phyloP scores from a whole-genome alignment of 176 grass and related monocot species.

The Ensete ventricosum region DNA sequence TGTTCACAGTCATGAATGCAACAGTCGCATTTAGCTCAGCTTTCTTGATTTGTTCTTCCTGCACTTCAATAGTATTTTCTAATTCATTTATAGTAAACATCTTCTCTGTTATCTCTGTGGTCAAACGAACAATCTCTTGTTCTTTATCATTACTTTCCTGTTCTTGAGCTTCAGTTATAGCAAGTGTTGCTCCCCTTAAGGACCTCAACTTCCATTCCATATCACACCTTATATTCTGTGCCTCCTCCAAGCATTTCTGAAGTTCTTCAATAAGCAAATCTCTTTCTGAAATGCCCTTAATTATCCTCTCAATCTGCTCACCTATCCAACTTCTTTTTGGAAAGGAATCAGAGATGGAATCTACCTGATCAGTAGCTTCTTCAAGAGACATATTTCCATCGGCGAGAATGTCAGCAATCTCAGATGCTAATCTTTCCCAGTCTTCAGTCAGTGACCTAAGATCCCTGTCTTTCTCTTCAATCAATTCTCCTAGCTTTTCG shows the following conservation, averaged over 20 bases:
- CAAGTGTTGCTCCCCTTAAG: slow-evolving; percentile 79
- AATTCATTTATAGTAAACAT: slow-evolving; percentile 5
- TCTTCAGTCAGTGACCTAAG: slow-evolving; percentile 36
- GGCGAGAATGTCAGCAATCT: slow-evolving; percentile 60
- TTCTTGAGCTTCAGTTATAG: slow-evolving; percentile 67
- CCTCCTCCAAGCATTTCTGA: slow-evolving; percentile 66
- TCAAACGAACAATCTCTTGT: slow-evolving; percentile 45
- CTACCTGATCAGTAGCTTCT: slow-evolving; percentile 53
- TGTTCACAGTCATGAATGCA: slow-evolving; percentile 17
- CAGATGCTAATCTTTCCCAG: slow-evolving; percentile 66
- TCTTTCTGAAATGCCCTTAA: slow-evolving; percentile 64
- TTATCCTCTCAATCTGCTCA: slow-evolving; percentile 54
- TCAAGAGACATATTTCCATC: slow-evolving; percentile 62
- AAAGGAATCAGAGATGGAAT: slow-evolving; percentile 41
- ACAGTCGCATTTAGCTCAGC: slow-evolving; percentile 18
- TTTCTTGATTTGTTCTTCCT: slow-evolving; percentile 8
- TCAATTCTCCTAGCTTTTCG: slow-evolving; percentile 25
- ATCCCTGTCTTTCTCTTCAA: slow-evolving; percentile 51
- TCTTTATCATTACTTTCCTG: slow-evolving; percentile 68
- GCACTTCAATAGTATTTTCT: slow-evolving; percentile 11
- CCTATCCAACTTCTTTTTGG: slow-evolving; percentile 55
- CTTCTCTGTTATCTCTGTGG: slow-evolving; percentile 40
- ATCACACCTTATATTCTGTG: slow-evolving; percentile 54
- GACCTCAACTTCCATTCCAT: slow-evolving; percentile 84
- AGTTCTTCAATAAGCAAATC: slow-evolving; percentile 74